A percentile compares a stretch with the other conserved stretches of the same genome.
These are phyloP conservation scores for Penstemon davidsonii DNA, from an alignment of 257 asterid genomes.

Conservation along the genomic window DNA sequence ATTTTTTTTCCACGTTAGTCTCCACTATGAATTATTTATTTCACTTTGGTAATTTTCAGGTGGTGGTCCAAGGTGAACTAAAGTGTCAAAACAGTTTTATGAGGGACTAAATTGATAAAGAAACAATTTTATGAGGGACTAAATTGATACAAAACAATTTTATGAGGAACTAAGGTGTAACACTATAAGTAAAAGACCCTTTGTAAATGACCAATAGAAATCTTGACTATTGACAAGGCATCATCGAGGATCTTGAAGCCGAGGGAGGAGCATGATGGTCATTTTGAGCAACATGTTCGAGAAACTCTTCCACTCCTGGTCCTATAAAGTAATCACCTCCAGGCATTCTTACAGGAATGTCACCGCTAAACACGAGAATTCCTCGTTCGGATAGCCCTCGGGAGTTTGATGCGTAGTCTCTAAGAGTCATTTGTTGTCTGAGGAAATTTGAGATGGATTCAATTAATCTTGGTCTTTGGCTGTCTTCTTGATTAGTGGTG, in stretches of 20 bases:
- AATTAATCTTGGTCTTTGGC: constrained; percentile 74
- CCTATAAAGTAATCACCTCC: constrained; percentile 89
- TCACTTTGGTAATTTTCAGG: too few relatives aligned
- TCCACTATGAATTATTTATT: too few relatives aligned
- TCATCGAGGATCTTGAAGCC: constrained; percentile 68
- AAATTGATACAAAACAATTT: too few relatives aligned
- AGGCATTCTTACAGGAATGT: constrained; percentile 68
- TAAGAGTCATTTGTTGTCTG: constrained; percentile 55
- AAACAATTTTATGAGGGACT: too few relatives aligned
- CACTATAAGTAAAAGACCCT: too few relatives aligned
- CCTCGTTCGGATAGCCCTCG: constrained; percentile 34
- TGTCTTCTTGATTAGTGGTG: constrained; percentile 40
- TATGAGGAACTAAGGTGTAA: too few relatives aligned
- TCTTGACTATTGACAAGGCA: constrained; percentile 70
- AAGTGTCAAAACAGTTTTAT: too few relatives aligned
- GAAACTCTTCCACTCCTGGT: constrained; percentile 83
- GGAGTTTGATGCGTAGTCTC: constrained; percentile 35
- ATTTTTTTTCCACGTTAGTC: too few relatives aligned
- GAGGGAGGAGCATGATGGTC: constrained; percentile 70
- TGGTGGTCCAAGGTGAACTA: too few relatives aligned
- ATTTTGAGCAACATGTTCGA: constrained; percentile 54
- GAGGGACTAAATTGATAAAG: too few relatives aligned
- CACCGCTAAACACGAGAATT: constrained; percentile 80
- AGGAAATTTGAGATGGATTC: constrained; percentile 70
- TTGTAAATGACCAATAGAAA: too few relatives aligned